These are phyloP conservation scores for Gloeostereum incarnatum DNA, from an alignment of 768 basidiomycete genomes.

Conservation along the genomic window DNA sequence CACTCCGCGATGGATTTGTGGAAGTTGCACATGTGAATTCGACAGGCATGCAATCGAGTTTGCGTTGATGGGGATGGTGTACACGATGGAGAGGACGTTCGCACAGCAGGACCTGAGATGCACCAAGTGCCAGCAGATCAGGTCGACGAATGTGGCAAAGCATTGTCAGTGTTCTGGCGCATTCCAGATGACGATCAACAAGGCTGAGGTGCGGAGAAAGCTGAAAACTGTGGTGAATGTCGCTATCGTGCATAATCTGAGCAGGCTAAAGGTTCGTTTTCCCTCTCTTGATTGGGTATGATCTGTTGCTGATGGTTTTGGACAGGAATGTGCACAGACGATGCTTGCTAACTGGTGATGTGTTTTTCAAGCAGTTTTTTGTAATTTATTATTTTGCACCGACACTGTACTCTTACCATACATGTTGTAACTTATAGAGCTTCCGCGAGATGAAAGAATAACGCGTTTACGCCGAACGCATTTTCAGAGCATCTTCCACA, in stretches of 20 bases:
- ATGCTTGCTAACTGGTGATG: conserved; percentile 32
- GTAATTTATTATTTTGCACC: not conserved
- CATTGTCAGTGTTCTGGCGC: conserved; percentile 86
- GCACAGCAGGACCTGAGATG: conserved; percentile 89
- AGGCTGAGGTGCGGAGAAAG: conserved; percentile 61
- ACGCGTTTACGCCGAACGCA: too few species aligned
- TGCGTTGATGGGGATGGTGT: conserved; percentile 69
- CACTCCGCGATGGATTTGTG: conserved; percentile 59
- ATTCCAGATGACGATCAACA: conserved; percentile 65
- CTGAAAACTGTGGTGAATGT: conserved; percentile 81
- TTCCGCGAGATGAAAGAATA: too few species aligned
- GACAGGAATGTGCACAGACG: conserved; percentile 36
- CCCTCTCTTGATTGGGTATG: not conserved
- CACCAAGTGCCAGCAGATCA: conserved; percentile 83
- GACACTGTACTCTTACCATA: not conserved
- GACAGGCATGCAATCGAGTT: conserved; percentile 86
- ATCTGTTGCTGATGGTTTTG: conserved; percentile 4
- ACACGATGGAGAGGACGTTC: conserved; percentile 60
- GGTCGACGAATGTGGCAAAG: conserved; percentile 76
- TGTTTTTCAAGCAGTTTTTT: not conserved
- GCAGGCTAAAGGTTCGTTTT: conserved; percentile 51
- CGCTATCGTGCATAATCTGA: conserved; percentile 62
- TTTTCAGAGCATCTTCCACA: too few species aligned
- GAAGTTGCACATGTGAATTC: conserved; percentile 74
- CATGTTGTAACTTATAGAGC: too few species aligned